Base-by-base conservation (phyloP, 2,329 filamentous ascomycete genomes). In the Colletotrichum filicis region DNA sequence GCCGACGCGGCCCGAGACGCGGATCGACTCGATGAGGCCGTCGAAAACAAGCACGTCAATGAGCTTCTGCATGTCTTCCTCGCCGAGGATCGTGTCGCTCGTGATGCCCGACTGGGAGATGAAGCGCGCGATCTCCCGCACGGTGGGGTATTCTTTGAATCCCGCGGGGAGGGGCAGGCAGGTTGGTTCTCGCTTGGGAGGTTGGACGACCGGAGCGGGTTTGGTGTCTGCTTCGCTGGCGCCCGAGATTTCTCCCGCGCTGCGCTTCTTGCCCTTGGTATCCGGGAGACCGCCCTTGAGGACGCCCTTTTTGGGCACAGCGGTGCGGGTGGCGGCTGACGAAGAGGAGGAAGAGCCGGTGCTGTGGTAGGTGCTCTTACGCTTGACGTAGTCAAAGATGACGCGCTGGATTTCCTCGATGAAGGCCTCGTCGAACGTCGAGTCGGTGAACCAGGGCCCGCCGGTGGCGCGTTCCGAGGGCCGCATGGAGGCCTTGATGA, bases 391-490 rank as follows among this genome's bases (percentile, higher is more conserved):
- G 75, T 92, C 90, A 77, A 94, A 93, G 64, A 97, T 90, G 73
- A 93, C 89, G 24, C 90, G 88, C 74, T 93, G 90, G 62, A 98
- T 87, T 55, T 91, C 91, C 69, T 94, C 91, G 77, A 98, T 95
- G 80, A 99, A 94, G 71, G 93, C 93, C 75, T 94, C 92, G 82
- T 99, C 97, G 14, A 98, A 89, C 76, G 95, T 93, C 65, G 95
- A 94, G 75, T 98, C 95, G 8, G 94, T 95, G 82, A 97, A 98
- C 94, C 96, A 99, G 9, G 95, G 93, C 1, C 97, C 97, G 60
- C 97, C 97, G 0, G 95, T 97, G 59, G 97, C 94, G 74, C 97
- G 93, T 74, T 98, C 95, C 66, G 93, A 94, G 0, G 97, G 96
- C 12, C 92, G 91, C 74, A 99, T 89, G 75, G 92, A 92, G 66